Evolutionary conservation across 2,329 filamentous ascomycete species (phyloP), one percentile per base, ranked within the genome.

Genomic region (Lecanosticta acicola): DNA sequence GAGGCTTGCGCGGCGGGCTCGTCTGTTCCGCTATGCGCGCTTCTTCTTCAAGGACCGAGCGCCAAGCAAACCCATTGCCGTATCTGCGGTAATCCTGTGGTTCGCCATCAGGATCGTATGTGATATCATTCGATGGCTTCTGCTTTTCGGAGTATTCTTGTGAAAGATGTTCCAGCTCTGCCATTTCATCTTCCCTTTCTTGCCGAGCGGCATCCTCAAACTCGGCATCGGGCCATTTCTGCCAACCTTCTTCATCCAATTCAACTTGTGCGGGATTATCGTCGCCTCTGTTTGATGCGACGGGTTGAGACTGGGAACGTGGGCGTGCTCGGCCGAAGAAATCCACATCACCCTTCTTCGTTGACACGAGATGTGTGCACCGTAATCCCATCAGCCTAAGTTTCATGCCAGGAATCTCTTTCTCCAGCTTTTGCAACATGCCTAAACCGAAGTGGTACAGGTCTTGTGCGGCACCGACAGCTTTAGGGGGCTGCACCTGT

Each of bases 381-480:
- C 93, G 77, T 26, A 98, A 68, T 0, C 93, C 93, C 81, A 98
- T 87, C 1, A 98, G 72, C 3, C 93, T 79, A 2, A 97, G 65
- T 52, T 77, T 90, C 74, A 96, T 78, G 11, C 77, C 76, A 0
- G 88, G 85, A 11, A 87, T 81, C 40, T 96, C 90, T 51, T 87
- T 85, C 64, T 94, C 84, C 5, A 97, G 69, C 62, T 89, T 96
- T 1, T 76, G 70, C 3, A 98, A 70, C 73, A 98, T 93, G 0
- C 89, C 90, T 1, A 95, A 65, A 0, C 87, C 76, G 59, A 82
- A 86, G 43, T 79, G 82, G 68, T 91, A 97, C 3, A 98, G 69
- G 58, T 98, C 93, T 33, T 91, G 84, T 0, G 88, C 84, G 4
- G 77, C 71, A 39, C 70, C 77, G 1, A 96, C 75, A 0, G 89